A percentile compares a stretch with the other conserved stretches of the same genome.
Evolutionary conservation across 1,284 basidiomycete species (phyloP).

Genomic region (Moesziomyces aphidis): DNA sequence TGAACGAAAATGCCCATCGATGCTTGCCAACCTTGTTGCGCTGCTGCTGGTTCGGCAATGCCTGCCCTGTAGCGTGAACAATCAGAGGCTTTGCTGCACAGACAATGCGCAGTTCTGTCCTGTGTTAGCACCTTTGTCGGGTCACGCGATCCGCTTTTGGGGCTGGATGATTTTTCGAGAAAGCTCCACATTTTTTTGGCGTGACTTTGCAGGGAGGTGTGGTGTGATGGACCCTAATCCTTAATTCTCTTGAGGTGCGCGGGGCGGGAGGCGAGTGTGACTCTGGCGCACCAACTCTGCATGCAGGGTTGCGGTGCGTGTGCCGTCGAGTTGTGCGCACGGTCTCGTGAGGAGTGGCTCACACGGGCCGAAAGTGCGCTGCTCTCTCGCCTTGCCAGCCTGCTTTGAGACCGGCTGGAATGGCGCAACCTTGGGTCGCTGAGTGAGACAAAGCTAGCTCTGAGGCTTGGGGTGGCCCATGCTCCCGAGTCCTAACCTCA

Average conservation of each 20-base stretch:
- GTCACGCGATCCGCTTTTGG: constrained; percentile 15
- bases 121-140: not conserved
- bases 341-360: not conserved
- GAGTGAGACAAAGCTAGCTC: not conserved
- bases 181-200: constrained; percentile 17
- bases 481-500: not conserved
- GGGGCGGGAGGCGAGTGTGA: no score
- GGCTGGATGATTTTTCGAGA: constrained; percentile 12
- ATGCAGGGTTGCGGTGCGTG: not conserved
- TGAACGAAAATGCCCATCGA: constrained; percentile 10
- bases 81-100: no score
- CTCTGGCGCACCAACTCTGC: not conserved
- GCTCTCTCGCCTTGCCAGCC: not conserved
- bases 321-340: not conserved
- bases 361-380: not conserved
- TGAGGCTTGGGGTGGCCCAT: not conserved
- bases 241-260: no score
- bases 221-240: not conserved
- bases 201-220: not conserved
- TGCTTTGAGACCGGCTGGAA: no score
- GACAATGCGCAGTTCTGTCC: no score
- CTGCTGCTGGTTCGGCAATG: no score
- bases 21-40: no score
- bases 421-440: not conserved
- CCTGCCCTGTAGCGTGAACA: no score